These are phyloP conservation scores for Rhodomyrtus psidioides DNA, from an alignment of 441 rosid species.

Conservation along the genomic window DNA sequence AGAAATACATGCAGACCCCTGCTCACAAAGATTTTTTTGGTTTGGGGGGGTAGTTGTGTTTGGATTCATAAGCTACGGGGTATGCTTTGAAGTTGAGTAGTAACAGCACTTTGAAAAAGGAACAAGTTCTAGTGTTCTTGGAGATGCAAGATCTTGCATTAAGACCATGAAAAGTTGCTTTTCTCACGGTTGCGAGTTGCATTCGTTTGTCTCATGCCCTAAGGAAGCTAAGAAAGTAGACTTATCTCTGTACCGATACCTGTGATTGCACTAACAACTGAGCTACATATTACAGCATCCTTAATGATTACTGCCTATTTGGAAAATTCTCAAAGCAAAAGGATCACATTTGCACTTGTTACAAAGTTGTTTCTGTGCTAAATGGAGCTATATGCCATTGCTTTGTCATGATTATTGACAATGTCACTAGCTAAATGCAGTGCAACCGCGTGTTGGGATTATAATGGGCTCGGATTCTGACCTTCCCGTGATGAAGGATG, in stretches of 20 bases:
- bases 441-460: conserved; percentile 65
- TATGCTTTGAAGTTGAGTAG: background rate
- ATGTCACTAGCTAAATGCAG: conserved; percentile 33
- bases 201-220: background rate
- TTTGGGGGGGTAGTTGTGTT: too few relatives aligned
- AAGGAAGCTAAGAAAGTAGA: background rate
- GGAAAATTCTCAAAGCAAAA: background rate
- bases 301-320: background rate
- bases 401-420: background rate
- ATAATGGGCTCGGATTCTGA: conserved; percentile 98
- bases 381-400: background rate
- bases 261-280: background rate
- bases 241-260: background rate
- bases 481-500: conserved; percentile 97
- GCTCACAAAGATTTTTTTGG: too few relatives aligned
- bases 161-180: background rate
- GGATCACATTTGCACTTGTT: background rate
- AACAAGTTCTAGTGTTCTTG: background rate
- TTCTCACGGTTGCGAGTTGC: background rate
- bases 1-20: background rate
- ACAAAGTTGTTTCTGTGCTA: background rate
- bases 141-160: background rate
- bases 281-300: background rate
- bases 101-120: background rate
- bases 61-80: too few relatives aligned